These are phyloP conservation scores for Glonium stellatum DNA, from an alignment of 495 filamentous ascomycete species.

Conservation along the genomic window DNA sequence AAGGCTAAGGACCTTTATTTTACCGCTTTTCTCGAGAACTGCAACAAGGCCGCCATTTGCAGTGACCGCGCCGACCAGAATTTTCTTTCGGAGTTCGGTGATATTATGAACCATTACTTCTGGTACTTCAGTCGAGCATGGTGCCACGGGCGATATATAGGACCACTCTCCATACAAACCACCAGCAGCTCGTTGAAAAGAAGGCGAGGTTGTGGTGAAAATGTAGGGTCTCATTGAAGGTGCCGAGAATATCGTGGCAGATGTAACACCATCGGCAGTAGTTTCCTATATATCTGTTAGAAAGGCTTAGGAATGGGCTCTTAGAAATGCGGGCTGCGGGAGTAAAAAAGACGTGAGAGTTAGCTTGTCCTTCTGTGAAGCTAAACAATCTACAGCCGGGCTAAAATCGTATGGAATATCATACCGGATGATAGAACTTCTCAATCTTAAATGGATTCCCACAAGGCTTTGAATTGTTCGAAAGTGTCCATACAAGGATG, in stretches of 20 bases:
- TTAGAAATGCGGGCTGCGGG: no score
- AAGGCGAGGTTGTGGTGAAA: conserved; percentile 1
- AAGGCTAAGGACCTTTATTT: background rate
- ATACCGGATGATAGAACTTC: background rate
- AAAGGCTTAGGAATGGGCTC: no score
- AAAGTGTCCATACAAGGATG: background rate
- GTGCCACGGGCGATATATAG: background rate
- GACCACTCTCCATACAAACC: background rate
- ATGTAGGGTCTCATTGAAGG: background rate
- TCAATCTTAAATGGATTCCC: background rate
- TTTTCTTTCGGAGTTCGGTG: background rate
- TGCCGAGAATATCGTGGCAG: background rate
- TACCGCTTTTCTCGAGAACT: background rate
- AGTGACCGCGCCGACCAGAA: background rate
- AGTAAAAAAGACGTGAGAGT: no score
- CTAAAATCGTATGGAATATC: background rate
- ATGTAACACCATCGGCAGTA: background rate
- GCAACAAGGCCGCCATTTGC: background rate
- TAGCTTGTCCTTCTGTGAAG: no score
- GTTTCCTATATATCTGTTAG: background rate
- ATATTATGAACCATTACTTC: background rate
- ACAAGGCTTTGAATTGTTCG: background rate
- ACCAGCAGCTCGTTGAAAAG: background rate
- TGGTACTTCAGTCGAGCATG: background rate
- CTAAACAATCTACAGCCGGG: no score